Conservation (phyloP, 805 yeast species). For the Candida verbasci region DNA sequence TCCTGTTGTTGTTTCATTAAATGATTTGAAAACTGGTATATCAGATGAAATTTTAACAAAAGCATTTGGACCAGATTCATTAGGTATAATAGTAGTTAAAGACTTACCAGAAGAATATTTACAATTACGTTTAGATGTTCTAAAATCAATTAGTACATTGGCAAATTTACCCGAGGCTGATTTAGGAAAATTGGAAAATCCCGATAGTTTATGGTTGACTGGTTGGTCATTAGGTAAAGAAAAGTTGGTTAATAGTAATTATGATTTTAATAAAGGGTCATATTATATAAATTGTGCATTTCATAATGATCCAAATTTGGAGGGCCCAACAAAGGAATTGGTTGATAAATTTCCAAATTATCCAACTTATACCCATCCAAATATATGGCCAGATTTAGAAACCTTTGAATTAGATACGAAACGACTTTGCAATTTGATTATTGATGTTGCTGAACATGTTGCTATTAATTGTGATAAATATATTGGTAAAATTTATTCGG, state of each 20-base stretch:
- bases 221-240: constrained; percentile 65
- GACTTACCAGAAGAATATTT: constrained; percentile 37
- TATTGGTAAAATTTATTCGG: constrained; percentile 21
- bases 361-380: constrained; percentile 44
- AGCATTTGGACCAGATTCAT: constrained; percentile 54
- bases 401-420: constrained; percentile 35
- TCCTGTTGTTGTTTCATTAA: constrained; percentile 28
- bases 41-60: constrained; percentile 25
- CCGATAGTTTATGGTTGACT: constrained; percentile 48
- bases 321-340: constrained; percentile 42
- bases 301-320: constrained; percentile 36
- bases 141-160: constrained; percentile 38
- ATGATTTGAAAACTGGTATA: constrained; percentile 26
- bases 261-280: constrained; percentile 53
- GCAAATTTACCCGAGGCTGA: constrained; percentile 33
- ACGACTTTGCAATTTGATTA: constrained; percentile 39
- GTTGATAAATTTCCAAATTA: constrained; percentile 25
- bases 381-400: constrained; percentile 46
- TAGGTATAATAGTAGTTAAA: constrained; percentile 49
- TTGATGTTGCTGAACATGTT: constrained; percentile 44
- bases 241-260: constrained; percentile 38
- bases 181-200: constrained; percentile 39
- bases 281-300: constrained; percentile 58
- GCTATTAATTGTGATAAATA: constrained; percentile 53
- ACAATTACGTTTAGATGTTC: constrained; percentile 37